Evolutionary conservation across 345 rosid species (phyloP).

Genomic region (Moricandia moricandioides): DNA sequence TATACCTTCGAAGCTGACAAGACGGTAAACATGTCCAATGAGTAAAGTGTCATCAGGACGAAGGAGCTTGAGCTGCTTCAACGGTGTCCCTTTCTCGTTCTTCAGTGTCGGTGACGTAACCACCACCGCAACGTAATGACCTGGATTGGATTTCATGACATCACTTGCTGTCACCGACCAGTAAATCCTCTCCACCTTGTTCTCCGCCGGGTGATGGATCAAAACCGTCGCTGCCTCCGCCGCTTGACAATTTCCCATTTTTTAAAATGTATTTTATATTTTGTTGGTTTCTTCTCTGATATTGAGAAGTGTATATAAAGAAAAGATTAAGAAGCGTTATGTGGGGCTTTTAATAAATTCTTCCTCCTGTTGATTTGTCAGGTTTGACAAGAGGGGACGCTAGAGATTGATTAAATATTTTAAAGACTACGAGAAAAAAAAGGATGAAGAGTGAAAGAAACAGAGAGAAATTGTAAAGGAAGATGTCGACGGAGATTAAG

Average conservation of each 20-base stretch:
- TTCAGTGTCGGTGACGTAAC: slow-evolving; percentile 45
- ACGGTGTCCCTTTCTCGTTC: slow-evolving; percentile 46
- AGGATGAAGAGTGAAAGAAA: neutral
- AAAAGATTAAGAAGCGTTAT: neutral
- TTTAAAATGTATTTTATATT: neutral
- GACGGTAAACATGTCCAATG: slow-evolving; percentile 73
- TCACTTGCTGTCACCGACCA: slow-evolving; percentile 71
- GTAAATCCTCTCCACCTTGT: slow-evolving; percentile 66
- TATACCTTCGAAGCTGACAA: slow-evolving; percentile 75
- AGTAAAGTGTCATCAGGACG: slow-evolving; percentile 68
- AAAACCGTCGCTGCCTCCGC: slow-evolving; percentile 79
- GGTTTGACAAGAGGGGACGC: slow-evolving; percentile 32
- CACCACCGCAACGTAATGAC: slow-evolving; percentile 78
- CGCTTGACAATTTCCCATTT: slow-evolving; percentile 91
- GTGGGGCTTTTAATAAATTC: slow-evolving; percentile 9
- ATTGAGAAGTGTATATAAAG: neutral
- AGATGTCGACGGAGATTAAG: slow-evolving; percentile 22
- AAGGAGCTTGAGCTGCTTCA: slow-evolving; percentile 82
- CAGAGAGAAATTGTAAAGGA: neutral
- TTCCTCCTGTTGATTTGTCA: slow-evolving; percentile 23
- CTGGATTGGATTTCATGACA: slow-evolving; percentile 73
- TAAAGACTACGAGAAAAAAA: neutral
- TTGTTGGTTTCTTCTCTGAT: slow-evolving; percentile 23
- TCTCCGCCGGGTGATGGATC: slow-evolving; percentile 70
- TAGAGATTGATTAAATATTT: slow-evolving; percentile 9